These are phyloP conservation scores for Ochromonas danica DNA, from an alignment of 108 stramenopile genomes.

Conservation along the genomic window DNA sequence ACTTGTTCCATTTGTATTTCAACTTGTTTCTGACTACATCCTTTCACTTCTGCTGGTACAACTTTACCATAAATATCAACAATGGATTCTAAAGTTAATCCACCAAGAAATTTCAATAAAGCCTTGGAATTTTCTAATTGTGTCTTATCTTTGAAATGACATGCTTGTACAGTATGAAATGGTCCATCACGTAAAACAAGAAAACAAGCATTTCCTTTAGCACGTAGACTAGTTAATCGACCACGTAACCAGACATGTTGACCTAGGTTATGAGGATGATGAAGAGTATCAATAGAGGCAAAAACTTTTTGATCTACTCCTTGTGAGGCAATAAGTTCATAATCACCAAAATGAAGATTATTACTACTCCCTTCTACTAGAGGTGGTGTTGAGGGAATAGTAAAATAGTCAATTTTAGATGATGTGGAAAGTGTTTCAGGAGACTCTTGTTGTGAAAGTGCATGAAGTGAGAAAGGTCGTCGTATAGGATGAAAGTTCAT, in stretches of 20 bases:
- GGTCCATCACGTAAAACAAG: conserved; percentile 84
- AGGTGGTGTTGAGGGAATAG: too few relatives aligned
- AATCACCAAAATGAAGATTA: too few relatives aligned
- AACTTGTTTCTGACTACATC: conserved; percentile 69
- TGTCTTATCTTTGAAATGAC: conserved; percentile 90
- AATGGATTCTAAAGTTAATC: conserved; percentile 79
- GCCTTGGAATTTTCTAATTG: conserved; percentile 72
- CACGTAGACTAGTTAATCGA: conserved; percentile 82
- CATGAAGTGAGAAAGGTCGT: too few relatives aligned
- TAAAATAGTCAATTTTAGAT: too few relatives aligned
- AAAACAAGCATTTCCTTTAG: conserved; percentile 90
- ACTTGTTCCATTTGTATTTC: conserved; percentile 77
- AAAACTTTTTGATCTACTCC: too few relatives aligned
- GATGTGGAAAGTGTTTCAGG: too few relatives aligned
- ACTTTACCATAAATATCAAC: conserved; percentile 84
- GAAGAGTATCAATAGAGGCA: too few relatives aligned
- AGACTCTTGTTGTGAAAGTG: too few relatives aligned
- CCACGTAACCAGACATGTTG: conserved; percentile 78
- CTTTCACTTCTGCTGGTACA: conserved; percentile 64
- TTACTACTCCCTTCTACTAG: too few relatives aligned
- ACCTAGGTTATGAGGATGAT: too few relatives aligned
- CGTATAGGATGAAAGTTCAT: too few relatives aligned
- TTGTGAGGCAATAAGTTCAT: too few relatives aligned
- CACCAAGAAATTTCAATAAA: conserved; percentile 84
- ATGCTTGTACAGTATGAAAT: conserved; percentile 85